Base-by-base conservation (phyloP, 331 rosid species). In the Stylosanthes scabra region DNA sequence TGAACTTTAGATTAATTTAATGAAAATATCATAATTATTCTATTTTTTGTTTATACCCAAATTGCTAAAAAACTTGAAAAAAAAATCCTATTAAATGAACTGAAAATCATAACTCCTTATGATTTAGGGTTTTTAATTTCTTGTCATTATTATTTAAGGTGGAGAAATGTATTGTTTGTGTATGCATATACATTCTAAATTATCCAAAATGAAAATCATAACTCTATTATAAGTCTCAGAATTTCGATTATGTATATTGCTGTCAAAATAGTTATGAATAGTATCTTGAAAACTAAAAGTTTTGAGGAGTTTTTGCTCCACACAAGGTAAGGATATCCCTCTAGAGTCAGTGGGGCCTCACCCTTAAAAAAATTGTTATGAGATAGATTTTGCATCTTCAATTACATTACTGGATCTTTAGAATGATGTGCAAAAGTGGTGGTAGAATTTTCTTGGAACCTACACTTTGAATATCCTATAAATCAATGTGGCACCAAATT, bases 261-360 rank as follows among this genome's bases (percentile, higher is more conserved):
- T 37, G 44, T 55, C 13, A 52, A 54, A 16, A 0, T 13, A n/a
- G 16, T 50, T 57, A 9, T 16, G 16, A 16, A 0, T 13, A 28
- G 16, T 50, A 52, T 56, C 11, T 55, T 57, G 34, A 6, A 62
- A 46, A 44, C 11, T 11, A 47, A 45, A 66, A 74, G 71, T 34
- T 34, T 34, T 34, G 39, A 34, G 12, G 64, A 42, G 59, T 59
- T 76, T 63, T 79, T 59, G 71, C 40, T 16, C 70, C 65, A 64
- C 59, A 59, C 82, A 81, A 84, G 88, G 72, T 41, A 84, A 66
- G 85, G 79, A 84, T 78, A 80, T 80, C 9, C 77, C 49, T 71
- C 37, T 55, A 61, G 46, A 59, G n/a, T 41, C 16, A 39, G 50
- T 42, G 40, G 67, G 72, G 49, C 28, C 29, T 20, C 25, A 20